phyloP scores from a whole-genome alignment of 768 basidiomycete species.

The Tricholoma sp. region DNA sequence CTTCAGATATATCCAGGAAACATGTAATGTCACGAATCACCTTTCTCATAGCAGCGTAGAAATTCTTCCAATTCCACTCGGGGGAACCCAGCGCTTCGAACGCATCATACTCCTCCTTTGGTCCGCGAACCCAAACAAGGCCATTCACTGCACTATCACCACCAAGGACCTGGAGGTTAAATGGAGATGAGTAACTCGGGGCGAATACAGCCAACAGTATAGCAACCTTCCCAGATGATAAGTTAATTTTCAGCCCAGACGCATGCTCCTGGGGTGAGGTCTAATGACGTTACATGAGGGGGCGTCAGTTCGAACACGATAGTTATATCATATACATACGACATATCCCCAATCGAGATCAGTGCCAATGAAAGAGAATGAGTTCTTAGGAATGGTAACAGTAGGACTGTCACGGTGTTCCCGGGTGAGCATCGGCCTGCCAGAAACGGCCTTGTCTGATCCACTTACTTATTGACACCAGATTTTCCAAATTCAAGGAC shows the following conservation, averaged over 20 bases:
- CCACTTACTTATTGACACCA: conserved; percentile 20
- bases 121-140: conserved; percentile 28
- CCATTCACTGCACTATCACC: conserved; percentile 33
- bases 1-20: neutral
- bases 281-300: conserved; percentile 11
- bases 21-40: neutral
- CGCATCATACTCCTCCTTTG: conserved; percentile 26
- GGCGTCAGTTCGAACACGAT: neutral
- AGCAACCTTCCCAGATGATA: conserved; percentile 24
- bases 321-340: conserved; percentile 13
- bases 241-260: conserved; percentile 18
- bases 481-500: conserved; percentile 29
- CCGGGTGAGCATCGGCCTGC: neutral
- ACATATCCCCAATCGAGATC: conserved; percentile 24
- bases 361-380: conserved; percentile 22
- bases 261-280: conserved; percentile 21
- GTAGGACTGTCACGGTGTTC: conserved; percentile 15
- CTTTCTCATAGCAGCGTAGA: conserved; percentile 30
- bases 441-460: neutral
- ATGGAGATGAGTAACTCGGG: neutral
- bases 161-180: conserved; percentile 25
- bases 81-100: conserved; percentile 21
- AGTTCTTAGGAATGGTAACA: conserved; percentile 24
- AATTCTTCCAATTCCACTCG: conserved; percentile 33
- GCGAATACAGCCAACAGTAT: neutral